Base-by-base conservation (phyloP, 2,329 filamentous ascomycete genomes). In the Trichoderma breve region DNA sequence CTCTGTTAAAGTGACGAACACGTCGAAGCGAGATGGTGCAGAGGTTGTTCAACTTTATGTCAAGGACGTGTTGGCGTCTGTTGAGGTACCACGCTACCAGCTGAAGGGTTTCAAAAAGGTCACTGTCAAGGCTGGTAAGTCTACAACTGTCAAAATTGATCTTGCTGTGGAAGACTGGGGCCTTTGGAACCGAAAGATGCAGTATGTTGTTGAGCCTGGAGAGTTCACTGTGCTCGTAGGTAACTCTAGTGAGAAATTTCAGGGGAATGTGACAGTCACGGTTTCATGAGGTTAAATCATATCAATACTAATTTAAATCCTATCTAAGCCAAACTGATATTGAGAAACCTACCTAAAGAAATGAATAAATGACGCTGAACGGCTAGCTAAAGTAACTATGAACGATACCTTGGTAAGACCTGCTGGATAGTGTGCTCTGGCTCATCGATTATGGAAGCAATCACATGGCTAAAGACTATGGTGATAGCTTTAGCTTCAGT, bases 101-200 rank as follows among this genome's bases (percentile, higher is more conserved):
- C 64, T 67, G 8, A 67, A 67, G 47, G 64, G 64, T 9, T 67
- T 67, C 21, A 32, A 67, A 28, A 67, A 67, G 32, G 64, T 57
- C 9, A 67, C 64, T 57, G 51, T 67, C 8, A 67, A 67, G 51
- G 64, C 64, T 9, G 64, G 64, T 1, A 57, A 57, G 47, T 67
- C 64, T 28, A 57, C 64, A 28, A 67, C 64, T 15, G 64, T 67
- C 15, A 67, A 67, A 32, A 67, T 67, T 36, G 47, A 57, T 7
- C 64, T 67, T 36, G 3, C 7, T 1, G 64, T 67, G 12, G 21
- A 32, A 5, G 64, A 67, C 4, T 67, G 64, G 64, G 64, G 64
- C 3, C 30, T 67, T 4, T 67, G 64, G 64, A 67, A 67, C 15
- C 64, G 64, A 8, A 32, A 67, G 32, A 67, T 67, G 64, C 24